phyloP scores from a whole-genome alignment of 164 flowering plant species.

The Annona cherimola region DNA sequence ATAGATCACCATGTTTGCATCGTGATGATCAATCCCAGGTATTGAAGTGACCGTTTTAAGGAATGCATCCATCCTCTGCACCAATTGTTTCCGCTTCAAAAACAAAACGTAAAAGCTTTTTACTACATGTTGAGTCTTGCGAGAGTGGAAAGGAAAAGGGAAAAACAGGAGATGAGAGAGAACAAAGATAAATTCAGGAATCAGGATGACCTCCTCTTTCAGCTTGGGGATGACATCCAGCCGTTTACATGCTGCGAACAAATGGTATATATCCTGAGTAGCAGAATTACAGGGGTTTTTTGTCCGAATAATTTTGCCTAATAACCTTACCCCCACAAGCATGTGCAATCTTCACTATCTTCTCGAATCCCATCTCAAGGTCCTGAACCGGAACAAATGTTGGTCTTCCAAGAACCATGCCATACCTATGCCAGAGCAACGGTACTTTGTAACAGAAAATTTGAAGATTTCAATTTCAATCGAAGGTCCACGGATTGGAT shows the following conservation, averaged over 20 bases:
- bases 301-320: conserved; percentile 1
- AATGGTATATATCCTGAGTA: conserved; percentile 4
- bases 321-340: conserved; percentile 66
- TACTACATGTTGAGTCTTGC: conserved; percentile 3
- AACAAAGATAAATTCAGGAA: conserved; percentile 1
- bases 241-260: conserved; percentile 63
- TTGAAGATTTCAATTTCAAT: background rate
- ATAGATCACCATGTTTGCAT: conserved; percentile 68
- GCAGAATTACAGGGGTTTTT: background rate
- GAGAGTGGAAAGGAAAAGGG: too few relatives aligned
- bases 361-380: conserved; percentile 93
- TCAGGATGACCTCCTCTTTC: conserved; percentile 64
- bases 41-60: conserved; percentile 65
- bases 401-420: conserved; percentile 78
- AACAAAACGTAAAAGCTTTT: conserved; percentile 11
- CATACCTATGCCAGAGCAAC: conserved; percentile 41
- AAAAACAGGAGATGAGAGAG: background rate
- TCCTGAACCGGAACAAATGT: conserved; percentile 73
- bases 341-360: conserved; percentile 83
- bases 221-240: conserved; percentile 52
- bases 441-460: conserved; percentile 1
- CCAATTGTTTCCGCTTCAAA: conserved; percentile 56
- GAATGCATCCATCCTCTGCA: conserved; percentile 63
- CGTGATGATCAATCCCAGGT: conserved; percentile 78
- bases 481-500: background rate